These are phyloP conservation scores for Claviceps capensis DNA, from an alignment of 2,329 filamentous ascomycete species.

Conservation along the genomic window DNA sequence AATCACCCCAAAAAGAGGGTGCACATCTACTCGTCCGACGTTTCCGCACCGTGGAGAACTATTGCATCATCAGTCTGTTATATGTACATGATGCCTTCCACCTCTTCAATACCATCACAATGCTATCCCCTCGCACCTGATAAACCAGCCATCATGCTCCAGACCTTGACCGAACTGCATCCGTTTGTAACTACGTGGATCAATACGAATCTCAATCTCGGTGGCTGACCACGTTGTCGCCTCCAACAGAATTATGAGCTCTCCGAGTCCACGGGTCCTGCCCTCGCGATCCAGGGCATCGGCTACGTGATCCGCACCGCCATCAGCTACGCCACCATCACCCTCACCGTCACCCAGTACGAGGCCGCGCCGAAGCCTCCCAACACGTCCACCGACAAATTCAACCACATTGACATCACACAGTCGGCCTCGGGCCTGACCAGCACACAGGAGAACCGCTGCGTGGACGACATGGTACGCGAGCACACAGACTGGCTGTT, in stretches of 20 bases:
- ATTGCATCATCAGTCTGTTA: too few relatives aligned
- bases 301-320: constrained; percentile 61
- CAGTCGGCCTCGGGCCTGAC: constrained; percentile 62
- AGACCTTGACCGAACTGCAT: too few relatives aligned
- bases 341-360: constrained; percentile 47
- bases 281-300: constrained; percentile 59
- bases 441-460: constrained; percentile 45
- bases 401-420: constrained; percentile 55
- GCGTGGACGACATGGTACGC: constrained; percentile 37
- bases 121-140: too few relatives aligned
- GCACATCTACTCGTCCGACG: too few relatives aligned
- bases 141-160: too few relatives aligned
- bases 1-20: too few relatives aligned
- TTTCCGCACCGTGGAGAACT: too few relatives aligned
- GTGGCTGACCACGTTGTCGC: too few relatives aligned
- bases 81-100: too few relatives aligned
- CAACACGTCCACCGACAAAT: constrained; percentile 22
- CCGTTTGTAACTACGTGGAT: too few relatives aligned
- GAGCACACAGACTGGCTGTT: constrained; percentile 70
- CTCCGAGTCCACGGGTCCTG: constrained; percentile 53
- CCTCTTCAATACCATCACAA: too few relatives aligned
- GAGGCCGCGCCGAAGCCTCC: constrained; percentile 28
- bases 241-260: constrained; percentile 56
- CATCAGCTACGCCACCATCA: constrained; percentile 55
- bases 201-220: too few relatives aligned